Conservation (phyloP, 306 rosid species). For the Cucurbita argyrosperma region DNA sequence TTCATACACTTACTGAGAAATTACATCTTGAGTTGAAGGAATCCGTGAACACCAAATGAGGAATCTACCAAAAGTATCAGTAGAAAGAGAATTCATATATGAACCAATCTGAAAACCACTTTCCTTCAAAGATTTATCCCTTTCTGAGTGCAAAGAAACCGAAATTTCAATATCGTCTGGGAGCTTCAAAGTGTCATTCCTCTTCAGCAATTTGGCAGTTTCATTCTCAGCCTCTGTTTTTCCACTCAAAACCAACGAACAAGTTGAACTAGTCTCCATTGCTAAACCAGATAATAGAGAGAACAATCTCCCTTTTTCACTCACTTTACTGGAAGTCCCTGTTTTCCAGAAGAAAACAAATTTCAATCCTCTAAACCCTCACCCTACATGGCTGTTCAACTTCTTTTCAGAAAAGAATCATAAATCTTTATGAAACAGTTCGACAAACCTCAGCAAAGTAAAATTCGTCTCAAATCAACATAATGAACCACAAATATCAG, state of each 20-base stretch:
- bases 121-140: constrained; percentile 17
- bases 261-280: constrained; percentile 21
- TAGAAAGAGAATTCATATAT: constrained; percentile 53
- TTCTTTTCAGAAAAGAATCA: not conserved
- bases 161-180: constrained; percentile 27
- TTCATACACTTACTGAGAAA: constrained; percentile 43
- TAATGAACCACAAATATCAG: not conserved
- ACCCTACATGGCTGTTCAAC: not conserved
- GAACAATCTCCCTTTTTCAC: not conserved
- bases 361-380: not conserved
- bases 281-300: constrained; percentile 15
- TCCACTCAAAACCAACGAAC: constrained; percentile 45
- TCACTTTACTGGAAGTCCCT: not conserved
- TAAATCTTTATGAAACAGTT: not conserved
- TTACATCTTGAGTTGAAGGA: constrained; percentile 78
- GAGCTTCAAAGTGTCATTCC: constrained; percentile 40
- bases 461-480: not conserved
- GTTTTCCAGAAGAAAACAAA: not conserved
- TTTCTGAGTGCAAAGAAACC: constrained; percentile 36
- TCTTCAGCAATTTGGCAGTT: constrained; percentile 38
- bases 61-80: constrained; percentile 61
- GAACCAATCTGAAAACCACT: constrained; percentile 33
- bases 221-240: constrained; percentile 47
- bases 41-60: constrained; percentile 68
- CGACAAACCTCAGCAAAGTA: not conserved